Evolutionary conservation across 73 alveolate species (phyloP).

Genomic region (Diophrys appendiculata): DNA sequence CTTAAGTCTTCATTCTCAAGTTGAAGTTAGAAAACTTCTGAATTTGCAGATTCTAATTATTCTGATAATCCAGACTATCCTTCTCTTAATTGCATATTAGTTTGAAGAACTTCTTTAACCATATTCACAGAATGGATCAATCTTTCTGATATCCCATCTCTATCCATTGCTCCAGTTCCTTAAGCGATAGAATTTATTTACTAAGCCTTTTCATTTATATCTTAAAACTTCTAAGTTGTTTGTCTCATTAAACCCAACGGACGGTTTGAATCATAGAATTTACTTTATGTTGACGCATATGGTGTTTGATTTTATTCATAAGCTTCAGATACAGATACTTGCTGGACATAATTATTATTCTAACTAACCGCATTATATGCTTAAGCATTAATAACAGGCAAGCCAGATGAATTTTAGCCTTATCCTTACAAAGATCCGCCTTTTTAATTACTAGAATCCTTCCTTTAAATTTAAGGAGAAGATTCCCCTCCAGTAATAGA

Average conservation of each 20-base stretch:
- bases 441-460: not conserved
- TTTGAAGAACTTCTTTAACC: conserved; percentile 35
- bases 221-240: not conserved
- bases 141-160: conserved; percentile 3
- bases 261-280: not conserved
- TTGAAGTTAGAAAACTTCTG: not conserved
- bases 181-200: not conserved
- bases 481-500: not conserved
- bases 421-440: not conserved
- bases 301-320: not conserved
- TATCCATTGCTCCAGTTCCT: not conserved
- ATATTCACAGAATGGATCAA: conserved; percentile 27
- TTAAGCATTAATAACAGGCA: not conserved
- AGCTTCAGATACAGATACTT: too few species aligned
- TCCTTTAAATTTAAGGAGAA: not conserved
- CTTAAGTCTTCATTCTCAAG: conserved; percentile 4
- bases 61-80: not conserved
- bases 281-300: not conserved
- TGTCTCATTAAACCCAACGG: not conserved
- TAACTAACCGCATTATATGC: not conserved
- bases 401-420: not conserved
- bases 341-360: too few species aligned
- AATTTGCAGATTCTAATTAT: not conserved
- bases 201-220: not conserved
- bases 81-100: conserved; percentile 9